Conservation (phyloP, 2,329 filamentous ascomycete species). For the Fusarium solani-melongenae region DNA sequence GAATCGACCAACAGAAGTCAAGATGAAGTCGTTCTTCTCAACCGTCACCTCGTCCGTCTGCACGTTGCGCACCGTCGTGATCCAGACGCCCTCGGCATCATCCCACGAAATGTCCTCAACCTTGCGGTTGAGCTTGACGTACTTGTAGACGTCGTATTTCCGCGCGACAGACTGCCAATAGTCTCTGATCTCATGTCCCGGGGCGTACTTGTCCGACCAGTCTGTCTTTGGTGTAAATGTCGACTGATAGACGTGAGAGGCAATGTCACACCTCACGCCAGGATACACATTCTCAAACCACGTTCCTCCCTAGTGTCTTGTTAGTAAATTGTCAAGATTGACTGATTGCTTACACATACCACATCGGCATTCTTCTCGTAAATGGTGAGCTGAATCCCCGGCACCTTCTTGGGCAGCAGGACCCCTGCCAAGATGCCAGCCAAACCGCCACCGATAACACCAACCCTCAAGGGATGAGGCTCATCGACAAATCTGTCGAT, state of each 20-base stretch:
- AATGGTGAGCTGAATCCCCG: slow-evolving; percentile 72
- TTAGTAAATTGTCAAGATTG: not conserved
- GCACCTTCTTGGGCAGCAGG: slow-evolving; percentile 75
- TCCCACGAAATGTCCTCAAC: slow-evolving; percentile 69
- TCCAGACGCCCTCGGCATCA: slow-evolving; percentile 63
- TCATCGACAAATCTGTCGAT: slow-evolving; percentile 51
- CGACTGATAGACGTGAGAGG: slow-evolving; percentile 76
- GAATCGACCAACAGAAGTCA: slow-evolving; percentile 73
- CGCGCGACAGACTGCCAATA: slow-evolving; percentile 73
- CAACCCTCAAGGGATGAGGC: slow-evolving; percentile 48
- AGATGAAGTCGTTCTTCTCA: slow-evolving; percentile 68
- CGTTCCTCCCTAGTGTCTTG: slow-evolving; percentile 55
- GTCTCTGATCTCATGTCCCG: slow-evolving; percentile 72
- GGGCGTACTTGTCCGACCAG: slow-evolving; percentile 76
- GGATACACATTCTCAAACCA: slow-evolving; percentile 70
- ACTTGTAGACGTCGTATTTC: slow-evolving; percentile 73
- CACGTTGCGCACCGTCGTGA: slow-evolving; percentile 57
- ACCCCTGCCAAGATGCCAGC: slow-evolving; percentile 65
- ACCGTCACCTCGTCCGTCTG: slow-evolving; percentile 50
- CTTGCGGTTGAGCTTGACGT: slow-evolving; percentile 64
- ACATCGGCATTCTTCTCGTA: slow-evolving; percentile 76
- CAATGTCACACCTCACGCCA: slow-evolving; percentile 75
- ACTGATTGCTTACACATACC: slow-evolving; percentile 55
- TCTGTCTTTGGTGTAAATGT: slow-evolving; percentile 75
- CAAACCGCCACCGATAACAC: slow-evolving; percentile 52